Conservation (phyloP, 1,284 basidiomycete genomes). For the Chiua sp. region DNA sequence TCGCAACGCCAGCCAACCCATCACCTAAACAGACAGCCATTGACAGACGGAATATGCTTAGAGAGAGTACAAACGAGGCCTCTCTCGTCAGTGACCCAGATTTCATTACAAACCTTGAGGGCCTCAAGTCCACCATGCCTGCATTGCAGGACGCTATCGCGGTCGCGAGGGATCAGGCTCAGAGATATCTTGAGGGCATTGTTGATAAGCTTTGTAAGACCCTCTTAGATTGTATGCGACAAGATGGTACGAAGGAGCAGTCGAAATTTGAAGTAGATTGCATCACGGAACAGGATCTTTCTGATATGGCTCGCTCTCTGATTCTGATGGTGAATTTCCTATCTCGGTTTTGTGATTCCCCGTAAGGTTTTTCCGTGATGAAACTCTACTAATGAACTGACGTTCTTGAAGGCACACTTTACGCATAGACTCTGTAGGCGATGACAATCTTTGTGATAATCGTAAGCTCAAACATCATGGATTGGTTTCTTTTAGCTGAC, state of each 20-base stretch:
- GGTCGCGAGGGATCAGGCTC: slow-evolving; percentile 22
- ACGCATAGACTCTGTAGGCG: slow-evolving; percentile 13
- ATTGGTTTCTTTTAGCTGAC: slow-evolving; percentile 1
- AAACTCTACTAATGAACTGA: not conserved
- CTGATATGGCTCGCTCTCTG: slow-evolving; percentile 24
- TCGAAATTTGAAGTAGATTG: slow-evolving; percentile 26
- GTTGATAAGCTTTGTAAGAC: slow-evolving; percentile 29
- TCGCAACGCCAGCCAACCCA: not conserved
- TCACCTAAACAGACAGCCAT: slow-evolving; percentile 14
- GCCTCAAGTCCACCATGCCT: slow-evolving; percentile 13
- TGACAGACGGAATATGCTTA: slow-evolving; percentile 23
- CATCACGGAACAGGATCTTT: slow-evolving; percentile 15
- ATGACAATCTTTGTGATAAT: not conserved
- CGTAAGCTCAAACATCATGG: slow-evolving; percentile 1
- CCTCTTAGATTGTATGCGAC: slow-evolving; percentile 18
- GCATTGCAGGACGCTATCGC: slow-evolving; percentile 26
- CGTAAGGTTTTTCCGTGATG: slow-evolving; percentile 15
- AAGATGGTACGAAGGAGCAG: slow-evolving; percentile 28
- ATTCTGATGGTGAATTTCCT: slow-evolving; percentile 30
- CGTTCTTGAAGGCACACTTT: slow-evolving; percentile 21
- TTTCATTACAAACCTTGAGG: slow-evolving; percentile 37
- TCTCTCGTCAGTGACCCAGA: slow-evolving; percentile 31
- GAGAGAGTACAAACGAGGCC: slow-evolving; percentile 21
- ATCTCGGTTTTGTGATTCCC: slow-evolving; percentile 20
- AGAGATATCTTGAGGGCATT: slow-evolving; percentile 26